Base-by-base conservation (phyloP, 1,284 basidiomycete genomes). In the Tranzscheliella williamsii region DNA sequence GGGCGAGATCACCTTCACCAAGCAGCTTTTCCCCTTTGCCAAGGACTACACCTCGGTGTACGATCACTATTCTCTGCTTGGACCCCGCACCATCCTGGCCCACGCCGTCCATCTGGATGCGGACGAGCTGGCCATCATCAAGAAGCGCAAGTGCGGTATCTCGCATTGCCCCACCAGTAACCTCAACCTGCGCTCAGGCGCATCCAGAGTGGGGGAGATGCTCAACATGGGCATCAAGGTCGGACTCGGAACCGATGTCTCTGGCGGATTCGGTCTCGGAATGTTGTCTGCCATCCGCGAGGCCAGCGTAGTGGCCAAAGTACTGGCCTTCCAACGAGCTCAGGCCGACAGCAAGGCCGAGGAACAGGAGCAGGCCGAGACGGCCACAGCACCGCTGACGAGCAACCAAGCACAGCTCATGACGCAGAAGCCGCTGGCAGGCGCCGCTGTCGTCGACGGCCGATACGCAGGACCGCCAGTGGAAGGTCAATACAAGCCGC, bases 111-210 rank as follows among this genome's bases (percentile, higher is more conserved):
- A 91, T 78, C 81, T 98, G 26, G 84, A 84, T 17, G 66, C 79
- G 0, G 81, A 82, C 3, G 94, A 97, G 79, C 80, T 93, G 47
- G 80, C 82, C 22, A 79, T 95, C 36, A 85, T 98, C 66, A 84
- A 84, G 63, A 65, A 81, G 68, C 81, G 82, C 38, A 80, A 82
- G 4, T 86, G 88, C 3, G 93, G 93, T 11, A 82, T 97, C 34
- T 88, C 88, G 62, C 94, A 97, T 78, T 97, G 93, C 75, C 93
- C 94, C 15, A 88, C 87, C 26, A 76, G 73, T 70, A 98, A 97
- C 76, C 87, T 94, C 75, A 89, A 95, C 79, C 75, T 97, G 46
- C 83, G 86, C 31, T 91, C 88, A 56, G 93, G 93, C 4, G 83
- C 88, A 21, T 88, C 90, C 2, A 84, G 84, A 18, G 84, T 97